Percentiles rank a stretch among this genome's conserved stretches.
These are phyloP conservation scores for Rhodotorula diobovata DNA, from an alignment of 768 basidiomycete genomes.

Conservation along the genomic window DNA sequence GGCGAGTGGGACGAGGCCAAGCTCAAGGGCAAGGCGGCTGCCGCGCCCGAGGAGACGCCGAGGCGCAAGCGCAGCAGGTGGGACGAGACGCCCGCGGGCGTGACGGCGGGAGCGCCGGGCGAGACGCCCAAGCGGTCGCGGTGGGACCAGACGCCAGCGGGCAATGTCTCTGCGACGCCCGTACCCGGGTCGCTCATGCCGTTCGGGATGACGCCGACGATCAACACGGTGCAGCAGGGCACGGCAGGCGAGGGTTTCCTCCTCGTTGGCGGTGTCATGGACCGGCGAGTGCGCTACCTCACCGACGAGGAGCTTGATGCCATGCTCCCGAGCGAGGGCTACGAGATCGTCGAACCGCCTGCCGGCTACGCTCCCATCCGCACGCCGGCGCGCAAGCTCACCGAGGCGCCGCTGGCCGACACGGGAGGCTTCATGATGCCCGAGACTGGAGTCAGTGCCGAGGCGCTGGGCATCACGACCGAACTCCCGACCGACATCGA, in stretches of 20 bases:
- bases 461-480: constrained; percentile 77
- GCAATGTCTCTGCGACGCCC: constrained; percentile 56
- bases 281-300: constrained; percentile 93
- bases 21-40: constrained; percentile 61
- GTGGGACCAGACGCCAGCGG: constrained; percentile 90
- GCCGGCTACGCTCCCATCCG: constrained; percentile 82
- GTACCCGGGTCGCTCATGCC: constrained; percentile 12
- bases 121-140: constrained; percentile 84
- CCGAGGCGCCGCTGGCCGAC: constrained; percentile 54
- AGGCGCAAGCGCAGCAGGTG: constrained; percentile 92
- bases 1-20: constrained; percentile 56
- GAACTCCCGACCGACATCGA: constrained; percentile 96
- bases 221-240: constrained; percentile 32
- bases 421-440: constrained; percentile 84
- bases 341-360: constrained; percentile 86
- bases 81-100: constrained; percentile 85
- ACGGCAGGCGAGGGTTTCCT: constrained; percentile 41
- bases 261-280: constrained; percentile 59
- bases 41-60: constrained; percentile 57
- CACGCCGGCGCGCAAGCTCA: constrained; percentile 56
- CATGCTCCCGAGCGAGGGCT: constrained; percentile 78
- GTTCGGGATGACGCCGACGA: constrained; percentile 49
- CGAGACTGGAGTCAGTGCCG: constrained; percentile 76
- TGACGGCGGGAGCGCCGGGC: constrained; percentile 47
- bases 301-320: constrained; percentile 93